These are phyloP conservation scores for Penicillium sp. DNA, from an alignment of 2,329 filamentous ascomycete genomes.

Conservation along the genomic window DNA sequence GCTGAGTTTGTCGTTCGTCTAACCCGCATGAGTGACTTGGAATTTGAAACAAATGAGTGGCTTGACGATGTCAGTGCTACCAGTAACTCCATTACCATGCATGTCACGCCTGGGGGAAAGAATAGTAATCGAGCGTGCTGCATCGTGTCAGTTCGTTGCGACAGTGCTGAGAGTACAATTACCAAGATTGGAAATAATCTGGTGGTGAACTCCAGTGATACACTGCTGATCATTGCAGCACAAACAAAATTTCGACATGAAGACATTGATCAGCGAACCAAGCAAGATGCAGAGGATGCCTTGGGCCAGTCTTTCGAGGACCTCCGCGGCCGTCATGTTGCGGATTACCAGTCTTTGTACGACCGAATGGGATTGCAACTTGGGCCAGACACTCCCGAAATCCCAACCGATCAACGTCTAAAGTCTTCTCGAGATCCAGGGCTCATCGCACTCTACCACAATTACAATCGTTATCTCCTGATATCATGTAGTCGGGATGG, in stretches of 20 bases:
- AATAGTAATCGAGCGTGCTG: constrained; percentile 36
- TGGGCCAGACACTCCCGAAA: constrained; percentile 17
- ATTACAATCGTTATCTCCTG: constrained; percentile 54
- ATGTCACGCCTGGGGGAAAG: constrained; percentile 39
- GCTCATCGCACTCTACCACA: constrained; percentile 54
- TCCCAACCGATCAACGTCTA: constrained; percentile 34
- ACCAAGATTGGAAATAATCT: constrained; percentile 37
- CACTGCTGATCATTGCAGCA: constrained; percentile 40
- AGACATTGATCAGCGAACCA: constrained; percentile 26
- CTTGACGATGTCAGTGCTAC: constrained; percentile 36
- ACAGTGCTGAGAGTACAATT: constrained; percentile 28
- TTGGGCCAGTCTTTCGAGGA: constrained; percentile 19
- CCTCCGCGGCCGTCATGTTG: constrained; percentile 31
- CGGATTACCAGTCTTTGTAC: constrained; percentile 37
- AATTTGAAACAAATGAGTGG: constrained; percentile 48
- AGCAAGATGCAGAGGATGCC: constrained; percentile 29
- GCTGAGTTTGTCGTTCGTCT: constrained; percentile 33
- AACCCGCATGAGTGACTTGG: constrained; percentile 41
- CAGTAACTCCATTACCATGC: constrained; percentile 36
- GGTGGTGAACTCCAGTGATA: constrained; percentile 36
- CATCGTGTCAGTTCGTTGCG: constrained; percentile 29
- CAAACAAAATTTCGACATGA: constrained; percentile 41
- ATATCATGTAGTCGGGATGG: constrained; percentile 54
- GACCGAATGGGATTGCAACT: constrained; percentile 32
- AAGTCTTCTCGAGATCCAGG: constrained; percentile 47